Percentiles rank a stretch among this genome's conserved stretches.
These are phyloP conservation scores for Chlamydomonas incerta DNA, from an alignment of 139 green algal species.

Conservation along the genomic window DNA sequence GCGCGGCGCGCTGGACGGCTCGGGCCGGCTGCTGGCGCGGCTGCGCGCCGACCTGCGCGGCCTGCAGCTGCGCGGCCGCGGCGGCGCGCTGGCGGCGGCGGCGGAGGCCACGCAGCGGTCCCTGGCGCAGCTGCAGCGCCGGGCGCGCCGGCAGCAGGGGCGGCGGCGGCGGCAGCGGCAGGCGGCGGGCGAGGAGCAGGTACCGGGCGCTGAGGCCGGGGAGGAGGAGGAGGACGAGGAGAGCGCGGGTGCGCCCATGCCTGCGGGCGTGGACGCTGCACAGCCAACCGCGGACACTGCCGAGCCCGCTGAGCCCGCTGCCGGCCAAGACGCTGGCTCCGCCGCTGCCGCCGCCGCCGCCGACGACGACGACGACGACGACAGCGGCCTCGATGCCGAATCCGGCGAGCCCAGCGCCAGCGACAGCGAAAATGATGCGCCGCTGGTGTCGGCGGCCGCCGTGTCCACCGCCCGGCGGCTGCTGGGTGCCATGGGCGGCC, in stretches of 20 bases:
- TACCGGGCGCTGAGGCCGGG: no score
- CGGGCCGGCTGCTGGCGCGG: not conserved
- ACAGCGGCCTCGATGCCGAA: not conserved
- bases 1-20: not conserved
- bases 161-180: not conserved
- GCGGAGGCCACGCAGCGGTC: not conserved
- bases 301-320: no score
- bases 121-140: not conserved
- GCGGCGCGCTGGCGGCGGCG: not conserved
- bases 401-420: no score
- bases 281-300: no score
- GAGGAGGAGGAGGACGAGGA: no score
- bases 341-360: no score
- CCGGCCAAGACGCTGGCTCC: no score
- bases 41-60: not conserved
- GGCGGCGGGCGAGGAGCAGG: no score
- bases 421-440: not conserved
- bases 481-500: conserved; percentile 8
- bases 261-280: no score
- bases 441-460: no score
- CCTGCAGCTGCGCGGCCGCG: not conserved
- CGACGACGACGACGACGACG: no score
- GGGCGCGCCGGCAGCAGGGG: not conserved
- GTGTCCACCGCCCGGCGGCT: not conserved
- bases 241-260: no score